These are phyloP conservation scores for Ophiostoma piceae DNA, from an alignment of 2,329 filamentous ascomycete genomes.

Conservation along the genomic window DNA sequence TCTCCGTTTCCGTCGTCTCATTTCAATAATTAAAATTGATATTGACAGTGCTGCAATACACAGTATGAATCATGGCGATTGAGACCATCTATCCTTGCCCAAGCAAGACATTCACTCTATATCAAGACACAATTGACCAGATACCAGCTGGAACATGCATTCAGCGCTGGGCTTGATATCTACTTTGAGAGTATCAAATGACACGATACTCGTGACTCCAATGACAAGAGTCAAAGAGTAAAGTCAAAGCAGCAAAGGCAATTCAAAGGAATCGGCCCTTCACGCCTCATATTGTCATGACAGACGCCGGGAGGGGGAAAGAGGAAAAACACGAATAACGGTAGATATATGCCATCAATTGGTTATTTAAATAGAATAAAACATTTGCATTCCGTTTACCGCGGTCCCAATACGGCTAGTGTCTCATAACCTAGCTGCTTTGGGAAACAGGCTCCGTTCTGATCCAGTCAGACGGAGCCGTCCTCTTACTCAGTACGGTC, in stretches of 20 bases:
- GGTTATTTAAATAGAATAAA: background rate
- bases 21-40: background rate
- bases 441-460: conserved; percentile 22
- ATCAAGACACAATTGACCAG: background rate
- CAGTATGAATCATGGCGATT: conserved; percentile 16
- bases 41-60: background rate
- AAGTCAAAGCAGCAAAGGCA: too few species aligned
- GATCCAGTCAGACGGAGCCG: conserved; percentile 21
- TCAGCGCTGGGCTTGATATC: background rate
- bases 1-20: conserved; percentile 12
- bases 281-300: background rate
- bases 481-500: background rate
- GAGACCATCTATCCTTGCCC: conserved; percentile 1
- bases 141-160: background rate
- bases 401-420: background rate
- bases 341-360: background rate
- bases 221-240: conserved; percentile 4
- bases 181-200: background rate
- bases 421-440: background rate
- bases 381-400: background rate
- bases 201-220: background rate
- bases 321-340: conserved; percentile 1
- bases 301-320: background rate
- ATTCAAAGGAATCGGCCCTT: conserved; percentile 9
- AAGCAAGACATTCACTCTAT: background rate